Evolutionary conservation across 495 filamentous ascomycete genomes (phyloP).

Genomic region (Daldinia vernicosa): DNA sequence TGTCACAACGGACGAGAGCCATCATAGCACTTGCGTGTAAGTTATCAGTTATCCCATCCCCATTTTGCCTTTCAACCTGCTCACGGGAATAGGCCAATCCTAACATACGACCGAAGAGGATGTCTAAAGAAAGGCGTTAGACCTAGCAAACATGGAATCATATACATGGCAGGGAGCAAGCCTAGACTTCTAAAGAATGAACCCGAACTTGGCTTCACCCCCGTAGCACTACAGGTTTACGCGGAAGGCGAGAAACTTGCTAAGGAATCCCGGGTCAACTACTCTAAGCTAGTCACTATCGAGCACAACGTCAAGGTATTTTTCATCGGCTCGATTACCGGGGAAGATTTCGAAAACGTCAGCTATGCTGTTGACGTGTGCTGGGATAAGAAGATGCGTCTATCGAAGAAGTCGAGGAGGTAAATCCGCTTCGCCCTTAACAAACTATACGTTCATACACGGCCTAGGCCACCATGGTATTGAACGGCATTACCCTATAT

Average conservation of each 20-base stretch:
- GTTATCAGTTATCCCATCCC: constrained; percentile 36
- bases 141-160: constrained; percentile 57
- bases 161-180: constrained; percentile 44
- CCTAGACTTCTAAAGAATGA: constrained; percentile 49
- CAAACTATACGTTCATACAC: constrained; percentile 39
- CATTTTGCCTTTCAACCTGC: not conserved
- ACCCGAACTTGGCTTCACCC: constrained; percentile 52
- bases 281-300: constrained; percentile 57
- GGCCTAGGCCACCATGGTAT: constrained; percentile 26
- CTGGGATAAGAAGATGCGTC: constrained; percentile 53
- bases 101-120: constrained; percentile 56
- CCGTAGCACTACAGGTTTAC: constrained; percentile 49
- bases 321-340: constrained; percentile 53
- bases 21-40: constrained; percentile 61
- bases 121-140: constrained; percentile 59
- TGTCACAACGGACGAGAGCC: constrained; percentile 56
- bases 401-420: constrained; percentile 46
- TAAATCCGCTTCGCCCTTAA: constrained; percentile 36
- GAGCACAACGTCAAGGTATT: constrained; percentile 60
- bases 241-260: constrained; percentile 53
- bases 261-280: constrained; percentile 57
- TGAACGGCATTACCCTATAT: constrained; percentile 22
- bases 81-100: constrained; percentile 51
- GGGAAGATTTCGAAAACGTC: constrained; percentile 49
- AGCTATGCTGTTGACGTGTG: constrained; percentile 54